Conservation (phyloP, 345 rosid species). For the Acer negundo region DNA sequence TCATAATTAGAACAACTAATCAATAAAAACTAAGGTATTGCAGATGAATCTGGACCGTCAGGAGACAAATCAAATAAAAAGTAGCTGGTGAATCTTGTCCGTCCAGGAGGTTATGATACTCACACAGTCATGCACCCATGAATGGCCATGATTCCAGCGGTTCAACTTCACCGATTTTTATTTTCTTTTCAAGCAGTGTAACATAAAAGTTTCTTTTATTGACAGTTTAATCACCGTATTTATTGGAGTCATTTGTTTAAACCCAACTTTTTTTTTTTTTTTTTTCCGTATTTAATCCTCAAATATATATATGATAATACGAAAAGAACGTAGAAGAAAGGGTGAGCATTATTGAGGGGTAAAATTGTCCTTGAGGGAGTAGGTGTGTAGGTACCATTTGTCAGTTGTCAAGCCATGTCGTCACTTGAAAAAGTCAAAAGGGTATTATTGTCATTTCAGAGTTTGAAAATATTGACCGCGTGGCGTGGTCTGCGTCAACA, state of each 20-base stretch:
- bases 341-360: not conserved
- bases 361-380: not conserved
- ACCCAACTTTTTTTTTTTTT: no score
- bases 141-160: no score
- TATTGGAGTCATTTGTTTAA: no score
- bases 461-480: slow-evolving; percentile 5
- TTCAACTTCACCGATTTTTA: no score
- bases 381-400: not conserved
- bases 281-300: no score
- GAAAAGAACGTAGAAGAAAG: not conserved
- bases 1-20: not conserved
- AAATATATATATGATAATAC: no score
- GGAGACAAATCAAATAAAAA: no score
- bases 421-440: slow-evolving; percentile 24
- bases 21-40: not conserved
- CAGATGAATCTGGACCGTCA: no score
- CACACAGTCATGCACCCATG: not conserved
- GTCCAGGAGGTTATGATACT: not conserved
- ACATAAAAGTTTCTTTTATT: no score
- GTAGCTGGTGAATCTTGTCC: not conserved
- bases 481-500: slow-evolving; percentile 13
- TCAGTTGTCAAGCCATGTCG: slow-evolving; percentile 2
- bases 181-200: no score
- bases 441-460: slow-evolving; percentile 10
- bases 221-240: no score